Base-by-base conservation (phyloP, 2,329 filamentous ascomycete species). In the Periconia macrospinosa region DNA sequence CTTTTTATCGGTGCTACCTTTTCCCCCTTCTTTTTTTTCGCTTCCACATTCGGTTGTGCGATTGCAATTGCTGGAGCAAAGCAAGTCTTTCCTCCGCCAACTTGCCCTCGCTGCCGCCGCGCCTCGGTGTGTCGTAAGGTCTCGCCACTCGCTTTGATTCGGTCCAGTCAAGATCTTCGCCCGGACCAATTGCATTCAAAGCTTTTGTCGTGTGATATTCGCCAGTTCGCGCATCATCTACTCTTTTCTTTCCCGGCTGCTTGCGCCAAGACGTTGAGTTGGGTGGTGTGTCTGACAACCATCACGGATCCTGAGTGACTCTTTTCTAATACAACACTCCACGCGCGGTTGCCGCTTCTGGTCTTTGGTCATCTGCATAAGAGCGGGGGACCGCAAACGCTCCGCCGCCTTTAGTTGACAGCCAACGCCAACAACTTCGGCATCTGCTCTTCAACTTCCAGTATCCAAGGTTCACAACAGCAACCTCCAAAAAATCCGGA, bases 401-500 rank as follows among this genome's bases (percentile, higher is more conserved):
- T 27, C 23, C 23, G 8, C 23, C 23, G 8, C 23, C 23, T 27
- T 27, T 27, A 8, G 8, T 27, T 27, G 23, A 27, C 5, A 27
- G 14, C 8, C 44, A 33, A 10, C 14, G 2, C 5, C 19, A 17
- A 17, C 18, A 46, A 17, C 30, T 46, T 46, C 44, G 5, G 30
- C 27, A 8, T 17, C 30, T n/a, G 6, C 44, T 17, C 44, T 33
- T 6, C 18, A 23, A 37, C n/a, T 19, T 33, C 19, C 18, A 8
- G 40, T 20, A 35, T 50, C 18, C 33, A 47, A 18, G 23, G 20
- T 14, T 43, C 11, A 45, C 42, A 17, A 15, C 23, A 27, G 23
- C 17, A 42, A 35, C 41, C 37, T 17, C 30, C 30, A 40, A 35
- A 45, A 51, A 43, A 47, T 51, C 45, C n/a, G 49, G 47, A 30